Evolutionary conservation across 441 rosid species (phyloP).

Genomic region (Populus hybrid): DNA sequence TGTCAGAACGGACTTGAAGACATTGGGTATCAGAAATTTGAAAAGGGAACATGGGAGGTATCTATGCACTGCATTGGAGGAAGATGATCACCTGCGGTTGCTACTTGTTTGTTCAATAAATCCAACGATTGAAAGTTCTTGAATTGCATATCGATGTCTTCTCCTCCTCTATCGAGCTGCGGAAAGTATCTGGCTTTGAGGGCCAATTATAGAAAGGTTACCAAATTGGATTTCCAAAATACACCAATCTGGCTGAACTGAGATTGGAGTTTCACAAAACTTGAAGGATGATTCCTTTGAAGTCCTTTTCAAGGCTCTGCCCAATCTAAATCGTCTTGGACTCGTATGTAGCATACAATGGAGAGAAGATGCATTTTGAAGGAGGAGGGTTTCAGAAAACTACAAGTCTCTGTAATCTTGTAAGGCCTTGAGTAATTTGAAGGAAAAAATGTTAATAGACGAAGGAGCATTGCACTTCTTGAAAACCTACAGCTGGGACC

Average conservation of each 20-base stretch:
- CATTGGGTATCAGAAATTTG: neutral
- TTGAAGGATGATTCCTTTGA: neutral
- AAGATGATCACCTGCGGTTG: neutral
- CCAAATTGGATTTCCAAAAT: neutral
- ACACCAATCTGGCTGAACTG: neutral
- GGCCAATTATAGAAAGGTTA: neutral
- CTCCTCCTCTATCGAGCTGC: neutral
- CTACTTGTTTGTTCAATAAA: neutral
- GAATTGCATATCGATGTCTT: neutral
- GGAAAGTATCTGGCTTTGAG: neutral
- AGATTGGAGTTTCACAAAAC: neutral
- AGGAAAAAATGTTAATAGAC: neutral
- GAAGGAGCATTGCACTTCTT: conserved; percentile 6
- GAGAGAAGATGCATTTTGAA: conserved; percentile 4
- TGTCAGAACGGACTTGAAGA: neutral
- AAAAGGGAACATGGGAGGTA: conserved; percentile 1
- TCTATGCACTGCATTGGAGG: conserved; percentile 1
- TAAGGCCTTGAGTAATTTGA: neutral
- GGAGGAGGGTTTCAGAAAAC: too few relatives aligned
- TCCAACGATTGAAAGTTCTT: neutral
- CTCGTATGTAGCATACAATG: neutral
- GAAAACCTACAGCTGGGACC: neutral
- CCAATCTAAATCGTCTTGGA: neutral
- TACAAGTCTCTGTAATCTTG: neutral
- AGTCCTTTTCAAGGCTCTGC: neutral